Base-by-base conservation (phyloP, 106 monocot genomes). In the Allium sativum region DNA sequence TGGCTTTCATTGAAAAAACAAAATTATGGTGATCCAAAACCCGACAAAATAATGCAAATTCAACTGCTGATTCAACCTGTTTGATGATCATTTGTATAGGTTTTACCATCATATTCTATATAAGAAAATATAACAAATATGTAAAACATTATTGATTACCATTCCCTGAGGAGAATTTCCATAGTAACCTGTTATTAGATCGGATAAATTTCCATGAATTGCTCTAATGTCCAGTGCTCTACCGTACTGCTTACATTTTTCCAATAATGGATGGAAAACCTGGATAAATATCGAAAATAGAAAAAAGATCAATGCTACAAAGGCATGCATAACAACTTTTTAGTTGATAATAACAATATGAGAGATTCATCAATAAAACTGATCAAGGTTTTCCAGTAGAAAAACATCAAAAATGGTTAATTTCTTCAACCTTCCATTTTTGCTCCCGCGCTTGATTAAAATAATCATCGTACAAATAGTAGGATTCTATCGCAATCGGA, bases 1-100 rank as follows among this genome's bases (percentile, higher is more conserved):
- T 92, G 53, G 98, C 98, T 72, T 99, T 99, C 98, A 99, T 99
- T 13, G 98, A 99, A 76, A 99, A 99, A 53, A 99, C 92, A 75
- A 99, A 99, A 74, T 99, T 92, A 55, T 99, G 98, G 69, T 74
- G 92, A 55, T 99, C 85, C 61, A 92, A 64, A 64, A 85, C 92
- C 58, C 92, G 72, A 68, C 98, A 99, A 44, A 99, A 92, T 65
- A 88, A 80, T 65, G 98, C 98, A 83, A 99, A 99, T 70, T 99
- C 92, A 75, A 99, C 88, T 54, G 98, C 98, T 74, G 98, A 99
- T 64, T 99, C 98, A 67, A 99, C 98, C 98, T 99, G 92, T 73
- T 52, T 51, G 8, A 59, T 21, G 11, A 73, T 64, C 8, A 72
- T 31, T 31, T 31, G 31, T 31, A 31, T 31, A 31, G 1, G 0